These are phyloP conservation scores for Dryas integrifolia DNA, from an alignment of 331 rosid genomes.

Conservation along the genomic window DNA sequence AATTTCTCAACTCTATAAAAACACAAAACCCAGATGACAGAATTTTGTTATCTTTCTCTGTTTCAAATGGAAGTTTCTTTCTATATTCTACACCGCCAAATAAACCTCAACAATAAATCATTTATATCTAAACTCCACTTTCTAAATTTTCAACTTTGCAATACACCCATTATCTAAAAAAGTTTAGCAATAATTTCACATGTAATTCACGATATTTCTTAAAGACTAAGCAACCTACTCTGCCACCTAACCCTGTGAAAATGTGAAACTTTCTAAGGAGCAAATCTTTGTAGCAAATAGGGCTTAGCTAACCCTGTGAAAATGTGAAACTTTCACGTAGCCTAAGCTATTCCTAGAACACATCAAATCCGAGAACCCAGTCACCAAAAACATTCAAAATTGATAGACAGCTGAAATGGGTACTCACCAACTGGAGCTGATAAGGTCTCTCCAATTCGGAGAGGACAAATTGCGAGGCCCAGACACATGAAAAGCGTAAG, in stretches of 20 bases:
- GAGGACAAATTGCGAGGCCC: constrained; percentile 77
- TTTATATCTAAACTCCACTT: not conserved
- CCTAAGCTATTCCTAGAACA: not conserved
- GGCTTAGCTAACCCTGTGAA: not conserved
- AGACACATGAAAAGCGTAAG: constrained; percentile 83
- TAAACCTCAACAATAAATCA: not conserved
- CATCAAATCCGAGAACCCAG: constrained; percentile 1
- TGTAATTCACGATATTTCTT: not conserved
- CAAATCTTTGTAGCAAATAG: not conserved
- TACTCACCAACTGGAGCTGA: constrained; percentile 77
- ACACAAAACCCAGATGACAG: not conserved
- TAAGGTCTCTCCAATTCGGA: constrained; percentile 80
- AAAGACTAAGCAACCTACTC: not conserved
- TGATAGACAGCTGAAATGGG: not conserved
- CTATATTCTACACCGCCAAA: not conserved
- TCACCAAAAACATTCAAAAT: not conserved
- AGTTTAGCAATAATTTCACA: not conserved
- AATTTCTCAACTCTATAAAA: not conserved
- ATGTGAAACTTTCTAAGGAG: not conserved
- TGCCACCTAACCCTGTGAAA: not conserved
- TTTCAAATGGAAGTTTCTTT: not conserved
- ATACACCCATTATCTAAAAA: not conserved
- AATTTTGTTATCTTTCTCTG: not conserved
- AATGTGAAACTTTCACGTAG: not conserved
- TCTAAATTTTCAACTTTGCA: not conserved